Conservation (phyloP, 805 yeast species). For the Ogataea philodendri region DNA sequence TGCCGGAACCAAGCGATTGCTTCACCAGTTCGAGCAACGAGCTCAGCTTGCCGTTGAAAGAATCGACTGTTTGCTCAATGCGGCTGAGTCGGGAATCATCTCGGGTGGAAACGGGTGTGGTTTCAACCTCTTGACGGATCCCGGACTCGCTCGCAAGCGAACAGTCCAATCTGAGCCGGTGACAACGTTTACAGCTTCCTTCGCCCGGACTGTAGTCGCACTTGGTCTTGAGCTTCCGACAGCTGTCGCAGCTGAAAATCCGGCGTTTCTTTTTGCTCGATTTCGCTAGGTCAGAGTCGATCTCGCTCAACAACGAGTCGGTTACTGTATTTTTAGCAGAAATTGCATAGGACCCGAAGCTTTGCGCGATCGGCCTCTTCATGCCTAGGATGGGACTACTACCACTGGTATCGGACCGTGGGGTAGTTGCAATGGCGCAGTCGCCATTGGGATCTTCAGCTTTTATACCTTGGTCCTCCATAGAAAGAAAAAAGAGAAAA, state of each 20-base stretch:
- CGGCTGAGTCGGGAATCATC: slow-evolving; percentile 12
- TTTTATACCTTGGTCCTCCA: background rate
- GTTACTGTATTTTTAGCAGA: slow-evolving; percentile 19
- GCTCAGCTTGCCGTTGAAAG: slow-evolving; percentile 18
- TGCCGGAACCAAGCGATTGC: slow-evolving; percentile 14
- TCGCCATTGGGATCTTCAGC: slow-evolving; percentile 1
- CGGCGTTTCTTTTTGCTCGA: slow-evolving; percentile 25
- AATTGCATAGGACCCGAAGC: slow-evolving; percentile 24
- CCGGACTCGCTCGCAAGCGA: slow-evolving; percentile 42
- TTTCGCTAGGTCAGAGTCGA: slow-evolving; percentile 8
- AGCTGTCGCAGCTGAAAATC: slow-evolving; percentile 45
- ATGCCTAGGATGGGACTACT: background rate
- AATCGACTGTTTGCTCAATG: slow-evolving; percentile 19
- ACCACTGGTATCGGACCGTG: background rate
- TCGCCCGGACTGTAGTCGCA: slow-evolving; percentile 48
- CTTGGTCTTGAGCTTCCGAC: slow-evolving; percentile 56
- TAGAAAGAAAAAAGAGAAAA: slow-evolving; percentile 2
- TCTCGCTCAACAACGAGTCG: slow-evolving; percentile 26
- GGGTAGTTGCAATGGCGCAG: slow-evolving; percentile 3
- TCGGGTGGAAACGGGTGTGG: background rate
- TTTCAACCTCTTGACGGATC: too few relatives aligned
- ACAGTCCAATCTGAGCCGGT: slow-evolving; percentile 45
- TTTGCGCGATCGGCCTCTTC: slow-evolving; percentile 9
- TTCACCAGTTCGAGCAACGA: slow-evolving; percentile 19
- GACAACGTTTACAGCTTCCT: slow-evolving; percentile 53